Base-by-base conservation (phyloP, 202 grass and related monocot species). In the Schoenoplectus tabernaemontani region DNA sequence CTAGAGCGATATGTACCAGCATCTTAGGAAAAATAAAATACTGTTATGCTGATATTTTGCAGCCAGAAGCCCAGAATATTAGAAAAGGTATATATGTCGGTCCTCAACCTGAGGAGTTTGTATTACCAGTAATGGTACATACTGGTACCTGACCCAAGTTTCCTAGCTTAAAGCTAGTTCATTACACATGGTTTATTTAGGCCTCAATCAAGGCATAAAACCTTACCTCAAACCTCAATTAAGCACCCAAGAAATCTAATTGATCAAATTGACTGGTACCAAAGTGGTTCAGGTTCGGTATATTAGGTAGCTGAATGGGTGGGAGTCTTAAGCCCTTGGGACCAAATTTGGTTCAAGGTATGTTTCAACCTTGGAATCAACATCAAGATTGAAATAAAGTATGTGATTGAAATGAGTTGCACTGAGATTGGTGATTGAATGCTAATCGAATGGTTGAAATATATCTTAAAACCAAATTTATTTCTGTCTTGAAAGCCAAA, bases 231-330 rank as follows among this genome's bases (percentile, higher is more conserved):
- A 69, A 68, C 7, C n/a, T 12, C 19, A 43, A 43, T 68, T 43
- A 74, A 32, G 46, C 7, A 54, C 15, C 16, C 12, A 54, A 12
- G 9, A 10, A 54, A 34, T 0, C 23, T 47, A 19, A 34, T 74
- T 54, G 26, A 74, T 54, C 46, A 54, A 50, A 33, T 54, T 74
- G n/a, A n/a, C 70, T n/a, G 70, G 70, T 54, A 74, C 46, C 70
- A 19, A 51, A 74, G 7, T 33, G 15, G 46, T n/a, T 24, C 46
- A 73, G 24, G 11, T 72, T 32, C 13, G 20, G 9, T 26, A 46
- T 24, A 13, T 70, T 12, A 3, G 19, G 9, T 70, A 47, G 9
- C n/a, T n/a, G n/a, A n/a, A n/a, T n/a, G n/a, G n/a, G n/a, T n/a
- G n/a, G n/a, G n/a, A n/a, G n/a, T n/a, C n/a, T n/a, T n/a, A n/a